These are phyloP conservation scores for Ophiorrhiza pumila DNA, from an alignment of 257 asterid genomes.

Conservation along the genomic window DNA sequence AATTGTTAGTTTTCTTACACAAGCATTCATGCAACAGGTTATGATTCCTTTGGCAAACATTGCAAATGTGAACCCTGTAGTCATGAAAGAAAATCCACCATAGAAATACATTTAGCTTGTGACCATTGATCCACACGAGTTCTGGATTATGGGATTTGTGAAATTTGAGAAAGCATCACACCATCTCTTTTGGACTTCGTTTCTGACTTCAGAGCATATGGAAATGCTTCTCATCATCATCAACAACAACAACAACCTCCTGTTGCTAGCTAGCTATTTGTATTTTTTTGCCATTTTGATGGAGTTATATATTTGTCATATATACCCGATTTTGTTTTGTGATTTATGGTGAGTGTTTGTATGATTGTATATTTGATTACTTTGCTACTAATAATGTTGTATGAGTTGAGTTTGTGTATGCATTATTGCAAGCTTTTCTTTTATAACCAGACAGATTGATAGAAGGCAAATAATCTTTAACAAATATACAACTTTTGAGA, in stretches of 20 bases:
- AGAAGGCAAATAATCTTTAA: too few species aligned
- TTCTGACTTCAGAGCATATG: slow-evolving; percentile 39
- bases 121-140: slow-evolving; percentile 62
- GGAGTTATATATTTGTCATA: too few species aligned
- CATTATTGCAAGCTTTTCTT: too few species aligned
- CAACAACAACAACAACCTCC: too few species aligned
- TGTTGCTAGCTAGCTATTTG: neutral
- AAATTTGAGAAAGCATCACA: slow-evolving; percentile 72
- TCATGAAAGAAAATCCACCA: slow-evolving; percentile 43
- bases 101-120: slow-evolving; percentile 57
- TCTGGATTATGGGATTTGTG: slow-evolving; percentile 82
- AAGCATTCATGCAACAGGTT: slow-evolving; percentile 34
- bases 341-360: too few species aligned
- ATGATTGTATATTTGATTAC: too few species aligned
- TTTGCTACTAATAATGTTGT: too few species aligned
- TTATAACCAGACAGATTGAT: too few species aligned
- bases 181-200: slow-evolving; percentile 51
- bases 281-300: neutral
- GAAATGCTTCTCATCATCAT: neutral
- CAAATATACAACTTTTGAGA: too few species aligned
- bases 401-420: neutral
- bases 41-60: slow-evolving; percentile 49
- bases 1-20: neutral
- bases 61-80: slow-evolving; percentile 52
- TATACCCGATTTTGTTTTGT: neutral